These are phyloP conservation scores for Diaporthe aspalathi DNA, from an alignment of 2,329 filamentous ascomycete genomes.

Conservation along the genomic window DNA sequence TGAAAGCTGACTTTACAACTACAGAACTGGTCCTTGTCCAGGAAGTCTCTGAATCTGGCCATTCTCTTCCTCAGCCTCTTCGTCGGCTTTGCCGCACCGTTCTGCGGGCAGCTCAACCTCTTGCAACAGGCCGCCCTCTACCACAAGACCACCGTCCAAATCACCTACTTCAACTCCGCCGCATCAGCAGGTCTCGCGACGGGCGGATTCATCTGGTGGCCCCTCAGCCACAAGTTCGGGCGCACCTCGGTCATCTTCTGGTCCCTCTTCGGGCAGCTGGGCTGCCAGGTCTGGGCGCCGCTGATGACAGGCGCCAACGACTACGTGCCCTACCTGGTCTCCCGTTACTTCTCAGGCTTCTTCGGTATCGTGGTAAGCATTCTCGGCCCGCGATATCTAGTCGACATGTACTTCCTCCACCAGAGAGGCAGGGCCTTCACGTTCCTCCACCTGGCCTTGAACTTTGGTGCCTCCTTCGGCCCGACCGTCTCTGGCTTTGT, in stretches of 20 bases:
- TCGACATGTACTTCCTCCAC: constrained; percentile 57
- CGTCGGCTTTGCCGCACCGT: constrained; percentile 49
- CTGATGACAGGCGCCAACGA: constrained; percentile 49
- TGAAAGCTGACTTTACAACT: neutral
- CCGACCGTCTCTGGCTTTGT: constrained; percentile 55
- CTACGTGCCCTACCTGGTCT: constrained; percentile 52
- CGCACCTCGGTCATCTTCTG: constrained; percentile 54
- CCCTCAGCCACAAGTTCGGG: constrained; percentile 50
- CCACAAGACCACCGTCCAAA: constrained; percentile 47
- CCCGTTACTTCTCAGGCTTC: constrained; percentile 53
- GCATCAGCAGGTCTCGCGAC: constrained; percentile 53
- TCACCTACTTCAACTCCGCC: constrained; percentile 50
- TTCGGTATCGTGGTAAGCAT: constrained; percentile 53
- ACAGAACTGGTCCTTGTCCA: constrained; percentile 49
- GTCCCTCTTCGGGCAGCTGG: constrained; percentile 50
- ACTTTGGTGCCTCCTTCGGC: constrained; percentile 52
- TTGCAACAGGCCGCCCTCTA: constrained; percentile 50
- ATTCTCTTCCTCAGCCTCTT: constrained; percentile 52
- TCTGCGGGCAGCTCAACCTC: constrained; percentile 51
- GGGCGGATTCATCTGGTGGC: constrained; percentile 53
- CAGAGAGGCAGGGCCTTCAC: constrained; percentile 55
- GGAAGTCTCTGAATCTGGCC: constrained; percentile 48
- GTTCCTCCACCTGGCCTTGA: constrained; percentile 49
- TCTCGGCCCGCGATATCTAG: constrained; percentile 53
- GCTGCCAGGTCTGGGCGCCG: constrained; percentile 52